A percentile compares a stretch with the other conserved stretches of the same genome.
Evolutionary conservation across 805 yeast genomes (phyloP).

Genomic region (Metschnikowia henanensis): DNA sequence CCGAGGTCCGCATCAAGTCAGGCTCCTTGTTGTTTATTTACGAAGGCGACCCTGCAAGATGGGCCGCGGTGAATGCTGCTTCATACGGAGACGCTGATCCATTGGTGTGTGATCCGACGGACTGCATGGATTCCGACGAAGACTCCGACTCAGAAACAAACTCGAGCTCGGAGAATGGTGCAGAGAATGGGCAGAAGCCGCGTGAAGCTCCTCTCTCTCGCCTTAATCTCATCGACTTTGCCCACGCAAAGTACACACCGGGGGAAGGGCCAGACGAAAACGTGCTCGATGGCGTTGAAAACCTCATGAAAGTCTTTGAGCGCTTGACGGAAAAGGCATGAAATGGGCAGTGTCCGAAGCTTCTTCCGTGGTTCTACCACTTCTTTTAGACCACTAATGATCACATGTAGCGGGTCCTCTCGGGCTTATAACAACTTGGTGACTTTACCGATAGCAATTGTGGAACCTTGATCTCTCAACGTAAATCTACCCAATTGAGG

Average conservation of each 20-base stretch:
- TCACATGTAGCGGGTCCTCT: too few relatives aligned
- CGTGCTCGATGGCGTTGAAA: slow-evolving; percentile 66
- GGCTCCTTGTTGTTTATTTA: slow-evolving; percentile 72
- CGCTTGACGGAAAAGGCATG: slow-evolving; percentile 10
- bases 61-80: slow-evolving; percentile 35
- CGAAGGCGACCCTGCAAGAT: slow-evolving; percentile 62
- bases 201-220: slow-evolving; percentile 20
- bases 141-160: slow-evolving; percentile 28
- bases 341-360: not conserved
- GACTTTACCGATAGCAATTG: slow-evolving; percentile 98
- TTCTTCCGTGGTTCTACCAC: too few relatives aligned
- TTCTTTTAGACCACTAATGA: too few relatives aligned
- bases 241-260: slow-evolving; percentile 69
- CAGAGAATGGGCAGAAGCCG: slow-evolving; percentile 22
- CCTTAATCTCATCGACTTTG: slow-evolving; percentile 81
- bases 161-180: not conserved
- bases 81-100: slow-evolving; percentile 28
- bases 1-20: slow-evolving; percentile 66
- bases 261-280: slow-evolving; percentile 74
- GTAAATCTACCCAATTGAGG: slow-evolving; percentile 98
- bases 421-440: slow-evolving; percentile 73
- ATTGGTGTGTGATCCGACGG: slow-evolving; percentile 16
- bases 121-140: slow-evolving; percentile 18
- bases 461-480: slow-evolving; percentile 96
- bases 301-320: slow-evolving; percentile 48